These are phyloP conservation scores for Blastobotrys aristatus DNA, from an alignment of 1,139 yeast species.

Conservation along the genomic window DNA sequence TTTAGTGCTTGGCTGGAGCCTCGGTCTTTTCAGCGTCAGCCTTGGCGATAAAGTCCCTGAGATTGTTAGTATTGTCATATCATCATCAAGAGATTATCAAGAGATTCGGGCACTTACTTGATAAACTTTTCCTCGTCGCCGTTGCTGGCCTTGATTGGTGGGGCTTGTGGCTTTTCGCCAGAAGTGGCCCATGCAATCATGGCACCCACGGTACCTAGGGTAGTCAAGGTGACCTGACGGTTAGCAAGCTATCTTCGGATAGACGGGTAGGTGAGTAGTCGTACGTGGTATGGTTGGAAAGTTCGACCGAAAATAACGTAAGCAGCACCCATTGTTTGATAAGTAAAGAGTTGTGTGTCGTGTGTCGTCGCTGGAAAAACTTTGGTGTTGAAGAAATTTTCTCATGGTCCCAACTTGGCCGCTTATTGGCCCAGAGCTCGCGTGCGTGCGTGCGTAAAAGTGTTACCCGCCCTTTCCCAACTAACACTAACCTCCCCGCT, in stretches of 20 bases:
- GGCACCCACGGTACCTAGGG: slow-evolving; percentile 29
- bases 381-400: no score
- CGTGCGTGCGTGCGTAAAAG: no score
- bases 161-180: slow-evolving; percentile 47
- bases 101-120: slow-evolving; percentile 31
- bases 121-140: slow-evolving; percentile 88
- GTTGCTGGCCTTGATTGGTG: slow-evolving; percentile 69
- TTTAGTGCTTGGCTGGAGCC: slow-evolving; percentile 13
- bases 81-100: not conserved
- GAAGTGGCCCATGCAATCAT: slow-evolving; percentile 29
- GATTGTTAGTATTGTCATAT: not conserved
- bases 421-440: no score
- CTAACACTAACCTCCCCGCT: no score
- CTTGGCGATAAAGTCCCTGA: slow-evolving; percentile 39
- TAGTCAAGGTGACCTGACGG: slow-evolving; percentile 32
- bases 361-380: no score
- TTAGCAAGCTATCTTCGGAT: not conserved
- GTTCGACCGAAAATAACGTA: slow-evolving; percentile 73
- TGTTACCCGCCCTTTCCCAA: no score
- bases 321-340: slow-evolving; percentile 62
- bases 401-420: no score
- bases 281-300: slow-evolving; percentile 63
- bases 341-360: no score
- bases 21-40: slow-evolving; percentile 29
- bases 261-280: slow-evolving; percentile 24